Percentiles rank a stretch among this genome's conserved stretches.
These are phyloP conservation scores for Kazachstania kunashirensis DNA, from an alignment of 805 yeast genomes.

Conservation along the genomic window DNA sequence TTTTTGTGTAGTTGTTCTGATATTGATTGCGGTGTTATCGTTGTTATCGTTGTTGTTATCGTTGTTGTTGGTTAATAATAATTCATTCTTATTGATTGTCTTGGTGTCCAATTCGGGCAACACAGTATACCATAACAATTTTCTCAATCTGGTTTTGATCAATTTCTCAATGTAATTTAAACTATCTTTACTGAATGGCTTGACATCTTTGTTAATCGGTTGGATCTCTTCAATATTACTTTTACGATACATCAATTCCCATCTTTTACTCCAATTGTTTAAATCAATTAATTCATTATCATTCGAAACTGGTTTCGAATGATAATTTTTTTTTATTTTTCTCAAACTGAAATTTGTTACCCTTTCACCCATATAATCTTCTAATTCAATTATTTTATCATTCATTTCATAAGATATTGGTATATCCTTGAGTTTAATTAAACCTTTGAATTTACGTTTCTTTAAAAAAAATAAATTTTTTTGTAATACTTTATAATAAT, in stretches of 20 bases:
- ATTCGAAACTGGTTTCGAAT: too few species aligned
- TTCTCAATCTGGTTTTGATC: constrained; percentile 11
- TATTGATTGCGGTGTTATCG: constrained; percentile 1
- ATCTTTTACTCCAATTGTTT: constrained; percentile 22
- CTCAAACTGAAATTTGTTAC: constrained; percentile 3
- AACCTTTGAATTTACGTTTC: constrained; percentile 9
- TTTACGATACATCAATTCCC: constrained; percentile 21
- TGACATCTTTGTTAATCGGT: not conserved
- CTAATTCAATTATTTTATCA: constrained; percentile 20
- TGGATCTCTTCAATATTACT: constrained; percentile 12
- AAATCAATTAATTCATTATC: constrained; percentile 6
- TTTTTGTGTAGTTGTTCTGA: too few species aligned
- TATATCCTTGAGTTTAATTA: constrained; percentile 15
- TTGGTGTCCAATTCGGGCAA: constrained; percentile 13
- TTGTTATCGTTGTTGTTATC: not conserved
- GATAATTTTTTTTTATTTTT: too few species aligned
- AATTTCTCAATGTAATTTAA: constrained; percentile 9
- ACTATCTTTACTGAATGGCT: constrained; percentile 5
- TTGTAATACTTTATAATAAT: constrained; percentile 19
- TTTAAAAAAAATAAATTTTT: constrained; percentile 13
- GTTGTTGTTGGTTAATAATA: not conserved
- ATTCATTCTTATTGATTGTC: constrained; percentile 7
- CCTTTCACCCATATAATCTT: constrained; percentile 17
- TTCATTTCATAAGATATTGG: constrained; percentile 30
- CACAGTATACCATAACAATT: constrained; percentile 14